Evolutionary conservation across 1,284 basidiomycete genomes (phyloP), one percentile per base, ranked within the genome.

Genomic region (Melampsora americana): DNA sequence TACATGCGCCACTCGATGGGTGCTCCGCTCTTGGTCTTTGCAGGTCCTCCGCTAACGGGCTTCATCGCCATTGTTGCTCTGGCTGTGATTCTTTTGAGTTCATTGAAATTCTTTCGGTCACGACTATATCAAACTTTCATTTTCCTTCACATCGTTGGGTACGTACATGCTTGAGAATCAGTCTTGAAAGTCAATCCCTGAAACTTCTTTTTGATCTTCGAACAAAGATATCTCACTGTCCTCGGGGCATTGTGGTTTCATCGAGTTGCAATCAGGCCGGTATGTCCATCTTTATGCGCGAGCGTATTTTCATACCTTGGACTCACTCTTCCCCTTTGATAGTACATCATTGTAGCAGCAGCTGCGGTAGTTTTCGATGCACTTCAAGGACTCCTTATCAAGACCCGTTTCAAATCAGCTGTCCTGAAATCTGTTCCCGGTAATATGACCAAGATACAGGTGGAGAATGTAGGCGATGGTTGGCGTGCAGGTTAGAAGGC

Each of bases 391-490:
- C 12, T n/a, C 7, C 7, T 42, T 9, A 23, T 56, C 26, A 56
- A 56, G 53, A 56, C 53, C 20, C 53, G 26, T 56, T 28, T 23
- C 53, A n/a, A 28, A n/a, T 56, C 53, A 23, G 53, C n/a, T 42
- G 14, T 28, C 53, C 20, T 28, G 12, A 70, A 35, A 16, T 59
- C 60, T n/a, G 23, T 64, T 6, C 69, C 69, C 42, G 69, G 59
- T n/a, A 59, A 59, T 11, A 30, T 71, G 32, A 71, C 69, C 20
- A 62, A 64, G 35, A 35, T 71, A 28, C 59, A 71, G 30, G 59
- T 71, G 48, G 46, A 71, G 18, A 56, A 59, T 14, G n/a, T 64
- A 28, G 69, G 61, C 28, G 60, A 71, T 28, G 69, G 69, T 20
- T 71, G 69, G 69, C 59, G 18, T 11, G 61, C 69, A 42, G 69